These are phyloP conservation scores for Epicoccum sorghinum DNA, from an alignment of 2,329 filamentous ascomycete species.

Conservation along the genomic window DNA sequence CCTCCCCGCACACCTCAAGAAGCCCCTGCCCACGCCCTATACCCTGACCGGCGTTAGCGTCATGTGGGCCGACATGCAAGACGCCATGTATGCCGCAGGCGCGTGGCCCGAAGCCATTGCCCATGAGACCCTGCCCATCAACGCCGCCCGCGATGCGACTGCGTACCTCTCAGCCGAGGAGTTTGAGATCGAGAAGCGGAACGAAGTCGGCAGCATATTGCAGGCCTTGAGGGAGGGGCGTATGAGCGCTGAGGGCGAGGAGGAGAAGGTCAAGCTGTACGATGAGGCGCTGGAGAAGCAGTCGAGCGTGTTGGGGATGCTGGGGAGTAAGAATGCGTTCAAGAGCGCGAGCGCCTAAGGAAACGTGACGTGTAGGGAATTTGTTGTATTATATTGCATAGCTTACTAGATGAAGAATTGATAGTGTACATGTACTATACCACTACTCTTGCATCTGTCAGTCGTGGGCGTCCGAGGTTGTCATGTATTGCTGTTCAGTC, in stretches of 20 bases:
- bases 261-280: slow-evolving; percentile 4
- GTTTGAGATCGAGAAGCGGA: slow-evolving; percentile 23
- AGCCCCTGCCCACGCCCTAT: slow-evolving; percentile 28
- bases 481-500: no score
- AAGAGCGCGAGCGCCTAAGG: slow-evolving; percentile 15
- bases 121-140: slow-evolving; percentile 29
- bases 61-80: slow-evolving; percentile 43
- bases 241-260: neutral
- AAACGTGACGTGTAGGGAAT: slow-evolving; percentile 14
- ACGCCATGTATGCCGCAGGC: slow-evolving; percentile 35
- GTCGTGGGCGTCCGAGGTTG: no score
- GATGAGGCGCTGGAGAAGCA: slow-evolving; percentile 4
- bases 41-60: slow-evolving; percentile 35
- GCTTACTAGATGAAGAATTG: no score
- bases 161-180: slow-evolving; percentile 27
- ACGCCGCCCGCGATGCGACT: slow-evolving; percentile 17
- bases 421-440: slow-evolving; percentile 1
- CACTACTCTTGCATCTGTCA: neutral
- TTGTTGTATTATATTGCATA: slow-evolving; percentile 15
- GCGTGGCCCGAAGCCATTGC: slow-evolving; percentile 31
- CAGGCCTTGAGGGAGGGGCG: slow-evolving; percentile 10
- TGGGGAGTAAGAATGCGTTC: slow-evolving; percentile 26
- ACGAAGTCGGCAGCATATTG: slow-evolving; percentile 27
- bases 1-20: slow-evolving; percentile 28
- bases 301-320: slow-evolving; percentile 17